Evolutionary conservation across 2,329 filamentous ascomycete genomes (phyloP), one percentile per base, ranked within the genome.

Genomic region (Aspergillus quadricinctus): DNA sequence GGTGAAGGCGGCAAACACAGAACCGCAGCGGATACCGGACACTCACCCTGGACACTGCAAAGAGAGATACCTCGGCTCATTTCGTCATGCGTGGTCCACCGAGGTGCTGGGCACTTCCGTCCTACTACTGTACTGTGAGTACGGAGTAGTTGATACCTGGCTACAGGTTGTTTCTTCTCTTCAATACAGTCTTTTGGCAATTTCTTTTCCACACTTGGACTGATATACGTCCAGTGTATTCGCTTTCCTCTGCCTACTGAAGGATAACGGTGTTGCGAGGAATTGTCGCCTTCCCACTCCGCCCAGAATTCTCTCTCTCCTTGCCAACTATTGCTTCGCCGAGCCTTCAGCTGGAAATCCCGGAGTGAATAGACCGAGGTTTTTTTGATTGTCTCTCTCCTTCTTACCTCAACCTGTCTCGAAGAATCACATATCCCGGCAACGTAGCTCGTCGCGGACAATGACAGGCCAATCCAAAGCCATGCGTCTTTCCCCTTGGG

Each of bases 401-500:
- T 46, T 37, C n/a, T 45, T 59, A 31, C 53, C 25, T 49, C 54
- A 50, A 37, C 11, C 46, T 41, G 37, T 37, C 29, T 46, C 29
- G 31, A 31, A 58, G 25, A 46, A 46, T 46, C 23, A 25, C 3
- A 46, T 46, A 46, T 11, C 21, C 21, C 11, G 14, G 29, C 29
- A 46, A 5, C 25, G 54, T 43, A 37, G 35, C 25, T 58, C 40
- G 17, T 50, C 29, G 19, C 53, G 52, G 51, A 64, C 28, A 55
- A 85, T 85, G 82, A 72, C 80, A 55, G 78, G 76, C 56, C 79
- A 81, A 69, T 83, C 82, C 41, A 93, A 92, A 74, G 81, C 85
- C 61, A 80, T 80, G 53, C 80, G 80, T 63, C 84, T 97, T 57
- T 92, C 94, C 45, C 90, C 94, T 54, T 97, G 93, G 93, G 93